Conservation (phyloP, 257 asterid genomes). For the Nicotiana obtusifolia region DNA sequence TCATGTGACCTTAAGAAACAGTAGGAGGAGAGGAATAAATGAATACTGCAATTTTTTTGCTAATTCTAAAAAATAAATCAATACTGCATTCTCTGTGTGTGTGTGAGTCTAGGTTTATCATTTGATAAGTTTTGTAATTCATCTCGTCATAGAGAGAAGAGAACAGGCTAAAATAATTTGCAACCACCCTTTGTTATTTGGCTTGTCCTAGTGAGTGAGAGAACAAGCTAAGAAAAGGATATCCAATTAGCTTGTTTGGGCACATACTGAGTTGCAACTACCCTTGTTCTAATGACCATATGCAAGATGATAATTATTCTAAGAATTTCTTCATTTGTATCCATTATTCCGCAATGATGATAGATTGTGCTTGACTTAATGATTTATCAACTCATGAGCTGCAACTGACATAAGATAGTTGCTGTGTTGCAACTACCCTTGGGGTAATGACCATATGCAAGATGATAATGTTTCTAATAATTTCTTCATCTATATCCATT, state of each 20-base stretch:
- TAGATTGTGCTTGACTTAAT: not conserved
- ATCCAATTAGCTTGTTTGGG: not conserved
- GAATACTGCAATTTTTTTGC: not conserved
- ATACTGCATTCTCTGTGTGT: not conserved
- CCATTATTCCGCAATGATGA: not conserved
- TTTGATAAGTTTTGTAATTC: not conserved
- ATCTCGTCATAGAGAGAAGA: not conserved
- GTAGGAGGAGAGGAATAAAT: not conserved
- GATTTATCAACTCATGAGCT: not conserved
- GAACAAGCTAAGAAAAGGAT: not conserved
- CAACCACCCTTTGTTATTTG: not conserved
- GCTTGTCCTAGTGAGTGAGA: not conserved
- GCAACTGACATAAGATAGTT: not conserved
- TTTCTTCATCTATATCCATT: not conserved
- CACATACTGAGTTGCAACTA: not conserved
- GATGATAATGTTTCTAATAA: not conserved
- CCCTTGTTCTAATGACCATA: not conserved
- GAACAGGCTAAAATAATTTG: not conserved
- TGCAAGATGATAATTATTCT: not conserved
- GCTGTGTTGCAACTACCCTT: not conserved
- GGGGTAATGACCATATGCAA: not conserved
- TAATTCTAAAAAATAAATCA: too few species aligned
- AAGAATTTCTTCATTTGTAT: not conserved
- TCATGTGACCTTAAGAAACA: not conserved
- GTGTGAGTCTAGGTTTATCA: not conserved